A percentile compares a stretch with the other conserved stretches of the same genome.
phyloP scores from a whole-genome alignment of 1,139 yeast genomes.

The Pneumocystis murina region DNA sequence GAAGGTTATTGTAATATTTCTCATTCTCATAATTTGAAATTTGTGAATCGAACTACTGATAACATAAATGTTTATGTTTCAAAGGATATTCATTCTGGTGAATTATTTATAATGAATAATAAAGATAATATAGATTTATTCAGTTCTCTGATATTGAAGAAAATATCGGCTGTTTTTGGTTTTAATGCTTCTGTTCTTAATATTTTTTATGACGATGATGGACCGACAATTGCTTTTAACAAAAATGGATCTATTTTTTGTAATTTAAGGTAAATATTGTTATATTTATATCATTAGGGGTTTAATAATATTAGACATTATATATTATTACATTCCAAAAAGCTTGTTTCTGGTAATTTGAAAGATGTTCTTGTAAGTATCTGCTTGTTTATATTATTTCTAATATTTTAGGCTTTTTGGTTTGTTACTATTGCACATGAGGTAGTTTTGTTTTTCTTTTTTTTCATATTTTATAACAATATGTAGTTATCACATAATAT shows the following conservation, averaged over 20 bases:
- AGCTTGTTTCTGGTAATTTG: constrained; percentile 12
- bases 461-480: neutral
- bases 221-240: constrained; percentile 26
- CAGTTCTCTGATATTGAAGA: constrained; percentile 9
- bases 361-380: constrained; percentile 19
- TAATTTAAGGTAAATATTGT: constrained; percentile 22
- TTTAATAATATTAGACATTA: neutral
- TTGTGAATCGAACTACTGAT: neutral
- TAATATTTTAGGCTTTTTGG: constrained; percentile 18
- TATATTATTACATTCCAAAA: constrained; percentile 4
- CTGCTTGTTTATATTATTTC: constrained; percentile 13
- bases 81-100: neutral
- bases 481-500: constrained; percentile 27
- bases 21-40: neutral
- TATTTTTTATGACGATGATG: constrained; percentile 20
- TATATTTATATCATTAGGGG: constrained; percentile 11
- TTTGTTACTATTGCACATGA: constrained; percentile 29
- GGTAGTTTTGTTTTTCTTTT: neutral
- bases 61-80: neutral
- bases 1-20: neutral
- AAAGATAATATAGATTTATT: constrained; percentile 8
- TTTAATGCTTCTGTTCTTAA: constrained; percentile 18
- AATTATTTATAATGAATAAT: neutral
- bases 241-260: constrained; percentile 26
- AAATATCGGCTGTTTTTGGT: constrained; percentile 15